These are phyloP conservation scores for Scytalidium sp. DNA, from an alignment of 2,329 filamentous ascomycete genomes.

Conservation along the genomic window DNA sequence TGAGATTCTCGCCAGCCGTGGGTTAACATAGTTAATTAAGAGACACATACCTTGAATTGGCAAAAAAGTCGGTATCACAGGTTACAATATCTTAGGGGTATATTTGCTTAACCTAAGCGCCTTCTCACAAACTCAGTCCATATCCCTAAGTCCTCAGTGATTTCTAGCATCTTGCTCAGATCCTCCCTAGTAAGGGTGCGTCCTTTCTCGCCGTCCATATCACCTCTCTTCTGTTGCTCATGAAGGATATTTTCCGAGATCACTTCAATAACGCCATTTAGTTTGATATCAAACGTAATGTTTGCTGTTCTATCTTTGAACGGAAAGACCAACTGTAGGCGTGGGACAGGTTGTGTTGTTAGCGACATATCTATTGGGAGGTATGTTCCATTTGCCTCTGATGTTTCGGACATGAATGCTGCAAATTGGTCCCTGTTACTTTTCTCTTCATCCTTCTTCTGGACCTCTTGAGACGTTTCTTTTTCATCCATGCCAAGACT, in stretches of 20 bases:
- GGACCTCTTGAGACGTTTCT: constrained; percentile 1
- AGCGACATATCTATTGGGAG: constrained; percentile 24
- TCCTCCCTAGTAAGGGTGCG: constrained; percentile 24
- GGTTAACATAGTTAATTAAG: no score
- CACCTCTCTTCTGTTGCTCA: constrained; percentile 16
- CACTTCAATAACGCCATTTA: constrained; percentile 25
- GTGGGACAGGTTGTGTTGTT: constrained; percentile 22
- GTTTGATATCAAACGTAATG: constrained; percentile 26
- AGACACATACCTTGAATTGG: no score
- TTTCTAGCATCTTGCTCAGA: constrained; percentile 41
- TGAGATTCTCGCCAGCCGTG: no score
- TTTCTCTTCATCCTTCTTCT: constrained; percentile 6
- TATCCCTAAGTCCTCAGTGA: constrained; percentile 45
- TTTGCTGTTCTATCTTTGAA: constrained; percentile 22
- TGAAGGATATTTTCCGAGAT: constrained; percentile 24
- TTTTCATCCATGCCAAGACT: constrained; percentile 45
- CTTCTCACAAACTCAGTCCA: constrained; percentile 47
- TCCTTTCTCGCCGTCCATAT: constrained; percentile 6
- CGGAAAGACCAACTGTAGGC: constrained; percentile 25
- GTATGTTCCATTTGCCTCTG: constrained; percentile 4
- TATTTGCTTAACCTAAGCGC: constrained; percentile 19
- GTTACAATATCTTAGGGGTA: neutral
- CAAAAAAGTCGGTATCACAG: no score
- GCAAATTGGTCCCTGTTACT: constrained; percentile 25
- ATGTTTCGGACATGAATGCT: constrained; percentile 22